These are phyloP conservation scores for Stevia rebaudiana DNA, from an alignment of 140 eudicot genomes.

Conservation along the genomic window DNA sequence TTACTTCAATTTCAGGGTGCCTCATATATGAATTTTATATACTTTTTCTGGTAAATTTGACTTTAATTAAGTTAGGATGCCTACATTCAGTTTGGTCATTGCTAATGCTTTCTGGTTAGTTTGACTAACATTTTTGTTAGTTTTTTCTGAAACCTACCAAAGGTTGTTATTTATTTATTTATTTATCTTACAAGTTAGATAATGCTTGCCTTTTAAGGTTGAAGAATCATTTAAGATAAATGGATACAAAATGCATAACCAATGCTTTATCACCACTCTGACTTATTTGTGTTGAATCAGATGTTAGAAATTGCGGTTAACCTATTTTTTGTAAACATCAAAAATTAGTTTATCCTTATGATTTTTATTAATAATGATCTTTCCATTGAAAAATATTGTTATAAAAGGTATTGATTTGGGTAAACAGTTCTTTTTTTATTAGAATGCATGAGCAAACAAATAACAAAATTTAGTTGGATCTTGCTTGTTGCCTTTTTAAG, in stretches of 20 bases:
- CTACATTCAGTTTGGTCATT: neutral
- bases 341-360: neutral
- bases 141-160: neutral
- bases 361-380: neutral
- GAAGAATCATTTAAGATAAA: neutral
- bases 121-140: neutral
- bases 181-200: too few species aligned
- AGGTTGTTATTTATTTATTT: neutral
- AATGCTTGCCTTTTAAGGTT: neutral
- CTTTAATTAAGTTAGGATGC: neutral
- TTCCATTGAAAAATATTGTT: neutral
- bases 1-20: neutral
- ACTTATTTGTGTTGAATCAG: neutral
- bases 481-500: slow-evolving; percentile 6
- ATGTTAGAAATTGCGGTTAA: neutral
- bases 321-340: neutral
- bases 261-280: neutral
- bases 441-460: neutral
- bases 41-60: neutral
- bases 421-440: neutral
- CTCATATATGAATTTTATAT: neutral
- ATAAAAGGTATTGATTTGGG: neutral
- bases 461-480: neutral
- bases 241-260: neutral
- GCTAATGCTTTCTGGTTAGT: neutral